These are phyloP conservation scores for Rhodomyrtus psidioides DNA, from an alignment of 441 rosid genomes.

Conservation along the genomic window DNA sequence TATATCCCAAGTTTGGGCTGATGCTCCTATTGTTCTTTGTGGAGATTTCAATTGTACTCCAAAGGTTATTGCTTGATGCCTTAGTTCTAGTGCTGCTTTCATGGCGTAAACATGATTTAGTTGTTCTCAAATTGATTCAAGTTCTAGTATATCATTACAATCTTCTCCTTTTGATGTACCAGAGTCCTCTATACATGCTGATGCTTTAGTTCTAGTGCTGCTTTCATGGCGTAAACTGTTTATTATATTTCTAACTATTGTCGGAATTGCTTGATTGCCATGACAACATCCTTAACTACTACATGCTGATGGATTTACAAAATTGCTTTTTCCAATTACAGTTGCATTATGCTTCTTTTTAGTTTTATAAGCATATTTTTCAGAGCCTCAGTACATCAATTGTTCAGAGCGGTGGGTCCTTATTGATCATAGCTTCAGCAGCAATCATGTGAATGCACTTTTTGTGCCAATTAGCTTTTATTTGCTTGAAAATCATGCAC, in stretches of 20 bases:
- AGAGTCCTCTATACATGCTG: constrained; percentile 97
- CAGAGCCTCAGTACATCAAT: neutral
- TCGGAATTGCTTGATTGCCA: neutral
- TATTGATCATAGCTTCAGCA: neutral
- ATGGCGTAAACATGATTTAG: neutral
- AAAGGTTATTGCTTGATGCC: constrained; percentile 37
- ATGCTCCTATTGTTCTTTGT: constrained; percentile 88
- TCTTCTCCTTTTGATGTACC: constrained; percentile 16
- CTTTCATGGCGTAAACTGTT: no score
- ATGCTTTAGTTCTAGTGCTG: no score
- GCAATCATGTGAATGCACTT: neutral
- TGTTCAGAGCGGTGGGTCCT: neutral
- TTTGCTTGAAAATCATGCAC: neutral
- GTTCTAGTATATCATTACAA: neutral
- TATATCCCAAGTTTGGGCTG: constrained; percentile 70
- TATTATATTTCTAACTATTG: neutral
- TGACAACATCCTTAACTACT: neutral
- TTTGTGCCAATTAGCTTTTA: neutral
- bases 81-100: neutral
- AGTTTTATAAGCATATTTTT: neutral
- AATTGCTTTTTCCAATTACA: neutral
- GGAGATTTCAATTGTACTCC: constrained; percentile 97
- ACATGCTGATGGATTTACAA: neutral
- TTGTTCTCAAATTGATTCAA: neutral
- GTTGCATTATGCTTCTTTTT: neutral